Base-by-base conservation (phyloP, 495 filamentous ascomycete species). In the Aspergillus homomorphus region DNA sequence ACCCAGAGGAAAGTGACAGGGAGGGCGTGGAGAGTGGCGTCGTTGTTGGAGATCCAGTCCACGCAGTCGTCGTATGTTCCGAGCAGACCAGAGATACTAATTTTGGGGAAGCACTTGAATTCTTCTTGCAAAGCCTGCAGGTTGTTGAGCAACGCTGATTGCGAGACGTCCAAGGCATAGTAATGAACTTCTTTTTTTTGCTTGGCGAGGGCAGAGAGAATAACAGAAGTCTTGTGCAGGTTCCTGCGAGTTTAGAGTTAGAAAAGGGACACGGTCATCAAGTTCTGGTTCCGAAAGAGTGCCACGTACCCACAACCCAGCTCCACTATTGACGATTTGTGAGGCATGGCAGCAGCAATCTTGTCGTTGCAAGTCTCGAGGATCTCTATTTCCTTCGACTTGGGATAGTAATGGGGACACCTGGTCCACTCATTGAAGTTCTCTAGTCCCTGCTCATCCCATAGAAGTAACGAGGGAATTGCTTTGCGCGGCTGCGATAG, bases 351-450 rank as follows among this genome's bases (percentile, higher is more conserved):
- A 9, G 2, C 33, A 2, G 33, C 33, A 5, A 38, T 38, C 33
- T 12, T 7, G 33, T 38, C 6, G 8, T 12, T 38, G 24, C 33
- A 4, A 1, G n/a, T 4, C 18, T 18, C 20, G 15, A 52, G 22
- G 23, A 52, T 52, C 20, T 52, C 49, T 15, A 33, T 4, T 16
- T 52, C 49, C 24, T 30, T 28, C 4, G 18, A 16, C 12, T 52
- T 30, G 23, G 24, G 49, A 33, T 52, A 52, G 15, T 52, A 52
- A 4, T 30, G 9, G 3, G 49, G 49, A 16, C 23, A 33, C 15
- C n/a, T n/a, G 19, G 49, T 52, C 49, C 23, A 52, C 5, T 26
- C 49, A 52, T 52, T 22, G 24, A 52, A 52, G 23, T 18, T 30
- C 9, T 52, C 14, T 16, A 52, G 49, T 9, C 49, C 49, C 14